Base-by-base conservation (phyloP, 2,329 filamentous ascomycete genomes). In the Xylariaceae sp. region DNA sequence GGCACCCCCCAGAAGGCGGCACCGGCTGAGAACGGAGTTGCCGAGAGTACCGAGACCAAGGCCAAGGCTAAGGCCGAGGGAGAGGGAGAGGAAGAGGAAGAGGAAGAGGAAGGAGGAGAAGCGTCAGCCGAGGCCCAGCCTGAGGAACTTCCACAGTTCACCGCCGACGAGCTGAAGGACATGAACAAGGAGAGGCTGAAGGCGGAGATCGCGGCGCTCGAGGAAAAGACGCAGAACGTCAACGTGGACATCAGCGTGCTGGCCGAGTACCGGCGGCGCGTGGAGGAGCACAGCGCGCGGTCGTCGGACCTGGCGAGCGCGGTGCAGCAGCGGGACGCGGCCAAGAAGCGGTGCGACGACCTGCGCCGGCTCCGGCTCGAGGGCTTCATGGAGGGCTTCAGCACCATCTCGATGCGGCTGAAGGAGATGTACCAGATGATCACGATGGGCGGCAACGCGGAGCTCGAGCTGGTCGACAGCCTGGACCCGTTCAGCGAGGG, bases 351-450 rank as follows among this genome's bases (percentile, higher is more conserved):
- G 7, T 88, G 89, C 53, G 90, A 97, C 56, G 88, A 96, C 50
- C 79, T 98, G 36, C 85, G 92, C 9, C 85, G 88, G 11, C 72
- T 95, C 34, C 86, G 92, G 19, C 73, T 97, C 6, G 90, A 96
- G 54, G 90, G 92, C 24, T 98, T 98, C 74, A 97, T 97, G 89
- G 88, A 94, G 59, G 92, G 94, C 27, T 97, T 98, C 69, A 84
- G 83, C 56, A 84, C 80, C 47, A 98, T 98, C 63, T 97, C 90
- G 1, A 73, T 96, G 16, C 85, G 90, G 1, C 73, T 98, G 31
- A 98, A 98, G 70, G 92, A 98, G 59, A 98, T 98, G 92, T 98
- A 98, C 67, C 92, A 98, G 62, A 96, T 98, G 89, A 98, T 98
- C 61, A 98, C 92, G 15, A 97, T 98, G 88, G 92, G 92, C 46